Evolutionary conservation across 2,329 filamentous ascomycete genomes (phyloP), one percentile per base, ranked within the genome.

Genomic region (Leptographium procerum): DNA sequence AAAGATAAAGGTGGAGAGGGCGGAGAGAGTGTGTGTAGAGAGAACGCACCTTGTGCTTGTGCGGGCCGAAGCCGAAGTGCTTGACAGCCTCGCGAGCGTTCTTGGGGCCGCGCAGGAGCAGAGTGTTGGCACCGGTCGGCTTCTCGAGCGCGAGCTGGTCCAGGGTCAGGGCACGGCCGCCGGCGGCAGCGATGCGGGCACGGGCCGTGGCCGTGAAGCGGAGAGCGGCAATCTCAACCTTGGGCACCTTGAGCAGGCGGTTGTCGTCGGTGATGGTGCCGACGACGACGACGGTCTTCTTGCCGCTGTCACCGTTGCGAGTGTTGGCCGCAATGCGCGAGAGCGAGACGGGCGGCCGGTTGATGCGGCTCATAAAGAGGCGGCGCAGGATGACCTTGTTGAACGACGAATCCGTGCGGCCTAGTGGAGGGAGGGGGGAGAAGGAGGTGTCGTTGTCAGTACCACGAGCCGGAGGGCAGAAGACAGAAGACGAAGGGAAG

Each of bases 381-480:
- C 94, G 89, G 76, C 92, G 91, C 71, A 99, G 89, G 73, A 99
- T 85, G 71, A 94, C 89, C 84, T 96, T 95, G 88, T 99, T 99
- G 89, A 99, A 99, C 80, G 84, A 84, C 66, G 90, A 84, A 77
- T 97, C 94, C 74, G 94, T 99, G 74, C 94, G 91, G 79, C 91
- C 89, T 95, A 69, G 57, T 4, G 31, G 28, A n/a, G 14, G 31
- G 10, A 33, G 31, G 10, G 31, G 31, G 31, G 10, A 7, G 11
- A 45, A n/a, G 19, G 7, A 16, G 9, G 24, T 16, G 7, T 14
- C 22, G 47, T 50, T 26, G 47, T 50, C 43, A 24, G 48, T 28
- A 52, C 47, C 16, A 33, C 34, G 19, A 13, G 50, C 11, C 16
- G 19, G 4, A 54, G 13, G 22, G 16, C 19, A 29, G 36, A 28